Evolutionary conservation across 2,329 filamentous ascomycete genomes (phyloP), one percentile per base, ranked within the genome.

Genomic region (Parastagonospora avenae): DNA sequence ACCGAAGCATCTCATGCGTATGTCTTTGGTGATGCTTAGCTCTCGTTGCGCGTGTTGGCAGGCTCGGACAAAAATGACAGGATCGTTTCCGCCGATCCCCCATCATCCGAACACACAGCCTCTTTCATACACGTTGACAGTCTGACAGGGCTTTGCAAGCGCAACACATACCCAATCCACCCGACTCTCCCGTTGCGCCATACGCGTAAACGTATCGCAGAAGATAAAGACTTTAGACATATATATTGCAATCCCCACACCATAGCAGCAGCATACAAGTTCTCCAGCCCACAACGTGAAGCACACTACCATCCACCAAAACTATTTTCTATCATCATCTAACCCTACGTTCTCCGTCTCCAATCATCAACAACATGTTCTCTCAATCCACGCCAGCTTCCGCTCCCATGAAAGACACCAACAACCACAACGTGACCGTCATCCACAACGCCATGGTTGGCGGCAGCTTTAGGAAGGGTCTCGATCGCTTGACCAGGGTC

Each of bases 401-500:
- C 4, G 14, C 9, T 9, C 29, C 12, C 11, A 36, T 5, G 9
- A 27, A 45, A 16, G 42, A 15, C 28, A 9, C 24, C 16, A 45
- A 36, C 8, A 4, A 14, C 15, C 6, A 24, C 16, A 36, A 24
- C 5, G 1, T 39, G 19, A 28, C 32, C 10, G 8, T 37, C 1
- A 37, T 3, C 10, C 33, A 52, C 46, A 36, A 36, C 19, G 32
- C 28, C 2, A 29, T 24, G 14, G 19, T 42, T 14, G 36, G 52
- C 27, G 45, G 49, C 4, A 36, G 16, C n/a, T 33, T 60, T n/a
- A 51, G 10, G 10, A 59, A 44, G 31, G 50, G 52, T n/a, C 38
- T 60, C 10, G 50, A 58, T 15, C 40, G 36, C 0, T 35, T 60
- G 1, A 46, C 45, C 4, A 46, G 27, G n/a, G 24, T 41, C 6